A percentile compares a stretch with the other conserved stretches of the same genome.
Conservation (phyloP, 2,329 filamentous ascomycete species). For the Stenocarpella maydis region DNA sequence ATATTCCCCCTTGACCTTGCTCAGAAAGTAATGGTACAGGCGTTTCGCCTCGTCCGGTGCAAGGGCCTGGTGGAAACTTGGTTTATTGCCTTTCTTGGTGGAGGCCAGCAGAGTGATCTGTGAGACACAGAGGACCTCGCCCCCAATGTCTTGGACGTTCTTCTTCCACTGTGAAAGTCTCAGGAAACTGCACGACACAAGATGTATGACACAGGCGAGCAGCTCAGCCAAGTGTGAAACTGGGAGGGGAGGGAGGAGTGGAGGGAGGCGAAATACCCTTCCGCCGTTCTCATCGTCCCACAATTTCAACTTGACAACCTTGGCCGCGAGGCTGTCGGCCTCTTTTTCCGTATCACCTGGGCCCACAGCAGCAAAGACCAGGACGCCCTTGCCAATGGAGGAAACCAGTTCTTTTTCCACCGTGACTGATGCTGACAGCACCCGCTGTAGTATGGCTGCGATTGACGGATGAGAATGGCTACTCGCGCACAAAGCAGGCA, state of each 20-base stretch:
- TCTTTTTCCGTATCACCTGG: constrained; percentile 92
- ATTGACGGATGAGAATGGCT: constrained; percentile 32
- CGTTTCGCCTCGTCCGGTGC: constrained; percentile 78
- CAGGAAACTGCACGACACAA: constrained; percentile 9
- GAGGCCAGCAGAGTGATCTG: constrained; percentile 94
- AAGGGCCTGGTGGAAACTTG: constrained; percentile 91
- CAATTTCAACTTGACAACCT: constrained; percentile 87
- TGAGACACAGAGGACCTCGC: constrained; percentile 96
- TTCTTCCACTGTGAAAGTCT: constrained; percentile 77
- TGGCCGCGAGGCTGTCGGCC: constrained; percentile 81
- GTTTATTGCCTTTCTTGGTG: constrained; percentile 95
- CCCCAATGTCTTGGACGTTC: constrained; percentile 85
- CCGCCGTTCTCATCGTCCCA: constrained; percentile 85
- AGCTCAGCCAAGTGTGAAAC: not conserved
- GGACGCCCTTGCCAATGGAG: constrained; percentile 85
- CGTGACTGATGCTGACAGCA: constrained; percentile 93
- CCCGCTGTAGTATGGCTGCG: constrained; percentile 88
- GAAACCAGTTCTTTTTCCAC: constrained; percentile 92
- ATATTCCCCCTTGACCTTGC: constrained; percentile 78
- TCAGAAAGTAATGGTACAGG: constrained; percentile 85
- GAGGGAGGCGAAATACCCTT: constrained; percentile 60
- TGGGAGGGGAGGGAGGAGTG: constrained; percentile 6
- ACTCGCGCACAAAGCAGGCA: not conserved
- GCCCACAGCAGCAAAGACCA: constrained; percentile 91
- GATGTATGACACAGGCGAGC: not conserved